Base-by-base conservation (phyloP, 1,139 yeast genomes). In the Sugiyamaella japonica region DNA sequence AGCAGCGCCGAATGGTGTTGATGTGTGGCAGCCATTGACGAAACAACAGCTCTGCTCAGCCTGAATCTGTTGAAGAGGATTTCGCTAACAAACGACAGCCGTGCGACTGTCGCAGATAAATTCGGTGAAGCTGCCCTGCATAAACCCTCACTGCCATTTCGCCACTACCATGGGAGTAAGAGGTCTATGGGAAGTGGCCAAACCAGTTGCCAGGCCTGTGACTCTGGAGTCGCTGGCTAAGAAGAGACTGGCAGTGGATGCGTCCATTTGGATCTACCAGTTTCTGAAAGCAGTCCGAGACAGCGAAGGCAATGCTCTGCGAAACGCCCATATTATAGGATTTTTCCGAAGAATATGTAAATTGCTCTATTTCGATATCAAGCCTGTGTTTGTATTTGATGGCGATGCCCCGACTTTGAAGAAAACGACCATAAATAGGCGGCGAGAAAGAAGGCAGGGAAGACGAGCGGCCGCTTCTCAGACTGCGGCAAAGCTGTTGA, bases 261-360 rank as follows among this genome's bases (percentile, higher is more conserved):
- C 99, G 0, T 91, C 98, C 1, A 95, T 95, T 61, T 95, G 99
- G 99, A 88, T 95, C 54, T 95, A 95, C 68, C 99, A 95, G 70
- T 95, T 95, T 66, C 75, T 95, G 61, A 93, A 91, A 67, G 99
- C 99, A 0, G 95, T 93, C 23, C 78, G 99, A 63, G 97, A 90
- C 66, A 74, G 81, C 44, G 87, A 87, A 42, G 99, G 98, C 15
- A 82, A 87, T 59, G 82, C 89, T 1, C 70, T 93, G 58, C 80
- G 80, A 39, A 87, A 84, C 59, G 86, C 97, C 0, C 99, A 95
- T 69, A 82, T 93, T 17, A 86, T 91, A 28, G 99, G 99, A 9
- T 95, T 95, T 67, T 93, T 93, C 70, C 75, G 98, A 61, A 78
- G 99, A 56, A 90, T 95, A 12, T 91, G 99, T 73, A 95, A 95